Base-by-base conservation (phyloP, 2,329 filamentous ascomycete species). In the Claviceps digitariae region DNA sequence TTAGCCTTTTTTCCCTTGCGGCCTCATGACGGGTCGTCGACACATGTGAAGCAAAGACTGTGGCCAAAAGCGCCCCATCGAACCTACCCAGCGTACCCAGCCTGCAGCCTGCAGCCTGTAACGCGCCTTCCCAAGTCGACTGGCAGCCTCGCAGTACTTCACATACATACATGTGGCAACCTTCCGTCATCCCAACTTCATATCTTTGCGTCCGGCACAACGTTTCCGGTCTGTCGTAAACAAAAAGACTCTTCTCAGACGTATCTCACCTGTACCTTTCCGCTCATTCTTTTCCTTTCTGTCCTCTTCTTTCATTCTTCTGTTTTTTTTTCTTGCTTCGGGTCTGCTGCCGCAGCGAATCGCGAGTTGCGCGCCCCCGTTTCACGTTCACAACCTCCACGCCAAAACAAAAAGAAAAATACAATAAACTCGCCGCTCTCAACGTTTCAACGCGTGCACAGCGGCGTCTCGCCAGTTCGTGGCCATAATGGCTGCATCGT, bases 401-500 rank as follows among this genome's bases (percentile, higher is more conserved):
- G n/a, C n/a, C n/a, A n/a, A n/a, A n/a, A n/a, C n/a, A n/a, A n/a
- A n/a, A n/a, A n/a, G n/a, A n/a, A n/a, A n/a, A n/a, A n/a, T n/a
- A n/a, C n/a, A n/a, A n/a, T n/a, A n/a, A n/a, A n/a, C n/a, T n/a
- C n/a, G n/a, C n/a, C n/a, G n/a, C 17, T 20, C 13, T 15, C 21
- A 20, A 41, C 29, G 17, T 23, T 25, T 20, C 36, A 23, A 40
- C 40, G 10, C 31, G 46, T 25, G 44, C 52, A 44, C 47, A 55
- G 54, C 52, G 48, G 43, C 48, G 51, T 36, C 20, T 21, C 34
- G 20, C 12, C 25, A 8, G 36, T 40, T 12, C n/a, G 3, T 34
- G 31, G 52, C 49, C 54, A 21, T 23, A 25, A 56, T 56, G 54
- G 52, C 54, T 52, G 38, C 40, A 12, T 36, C 10, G 8, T 20